Base-by-base conservation (phyloP, 2,329 filamentous ascomycete genomes). In the Cercospora sp. region DNA sequence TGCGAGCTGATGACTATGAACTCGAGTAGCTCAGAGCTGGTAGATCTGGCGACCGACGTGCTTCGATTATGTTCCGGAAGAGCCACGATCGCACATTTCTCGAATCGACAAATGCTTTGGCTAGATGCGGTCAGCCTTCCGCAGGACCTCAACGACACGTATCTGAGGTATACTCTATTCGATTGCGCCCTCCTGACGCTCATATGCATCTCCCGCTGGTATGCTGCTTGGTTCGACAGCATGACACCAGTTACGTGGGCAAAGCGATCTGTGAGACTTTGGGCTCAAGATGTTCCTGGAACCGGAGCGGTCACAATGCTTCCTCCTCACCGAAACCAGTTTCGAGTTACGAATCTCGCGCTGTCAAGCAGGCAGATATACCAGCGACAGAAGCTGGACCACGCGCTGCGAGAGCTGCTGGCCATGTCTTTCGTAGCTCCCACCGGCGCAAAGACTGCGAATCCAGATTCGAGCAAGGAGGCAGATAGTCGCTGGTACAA, bases 121-220 rank as follows among this genome's bases (percentile, higher is more conserved):
- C 57, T 60, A 28, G 57, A 65, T 20, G 33, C 48, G 13, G 16
- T 64, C 12, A n/a, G 53, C 18, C 18, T 64, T 4, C 23, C 63
- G 16, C 12, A 20, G 12, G 26, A 18, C 5, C 55, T 20, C 13
- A 36, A 36, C 5, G 30, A 33, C 3, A 26, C 20, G n/a, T 7
- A 48, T 28, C 26, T 48, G 6, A 33, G n/a, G n/a, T 20, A 48
- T 9, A 36, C 33, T 7, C 5, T 65, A 33, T 65, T 65, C 18
- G 36, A 65, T 13, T 60, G 26, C 18, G 40, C 60, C 5, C 26
- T 65, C n/a, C 26, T 65, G 55, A 53, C 63, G 36, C 55, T 65
- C 10, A 28, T 65, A 20, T 31, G 36, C 18, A 33, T 65, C 20
- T 18, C 40, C 16, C 33, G 55, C 16, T 65, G 33, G 55, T 55